Evolutionary conservation across 495 filamentous ascomycete genomes (phyloP).

Genomic region (Penicillium manginii): DNA sequence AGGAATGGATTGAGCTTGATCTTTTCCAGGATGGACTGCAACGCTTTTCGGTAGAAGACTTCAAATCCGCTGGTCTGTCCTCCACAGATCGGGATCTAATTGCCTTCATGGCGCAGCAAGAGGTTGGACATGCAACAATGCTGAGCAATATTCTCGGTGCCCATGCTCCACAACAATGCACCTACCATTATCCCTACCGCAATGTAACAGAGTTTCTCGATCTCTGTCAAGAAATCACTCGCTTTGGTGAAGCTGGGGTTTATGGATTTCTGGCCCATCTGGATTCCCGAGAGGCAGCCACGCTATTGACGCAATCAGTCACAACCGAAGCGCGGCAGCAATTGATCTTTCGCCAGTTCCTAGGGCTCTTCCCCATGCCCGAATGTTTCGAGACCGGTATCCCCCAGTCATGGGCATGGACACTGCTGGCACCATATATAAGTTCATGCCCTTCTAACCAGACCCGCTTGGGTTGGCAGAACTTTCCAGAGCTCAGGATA

Average conservation of each 20-base stretch:
- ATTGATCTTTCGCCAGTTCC: constrained; percentile 85
- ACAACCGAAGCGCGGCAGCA: constrained; percentile 87
- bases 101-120: constrained; percentile 85
- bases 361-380: constrained; percentile 82
- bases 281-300: constrained; percentile 73
- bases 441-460: constrained; percentile 73
- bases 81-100: constrained; percentile 73
- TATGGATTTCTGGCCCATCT: constrained; percentile 85
- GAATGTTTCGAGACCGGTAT: constrained; percentile 83
- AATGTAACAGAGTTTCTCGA: constrained; percentile 81
- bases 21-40: constrained; percentile 81
- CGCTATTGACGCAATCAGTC: constrained; percentile 75
- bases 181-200: constrained; percentile 80
- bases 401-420: constrained; percentile 88
- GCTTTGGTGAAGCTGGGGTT: constrained; percentile 80
- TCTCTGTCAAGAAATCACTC: constrained; percentile 85
- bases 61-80: constrained; percentile 66
- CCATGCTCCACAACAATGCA: constrained; percentile 70
- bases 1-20: constrained; percentile 89
- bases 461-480: constrained; percentile 84
- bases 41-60: constrained; percentile 71
- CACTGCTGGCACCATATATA: constrained; percentile 83
- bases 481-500: constrained; percentile 77
- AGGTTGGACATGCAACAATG: constrained; percentile 78
- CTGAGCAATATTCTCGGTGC: constrained; percentile 80